A percentile compares a stretch with the other conserved stretches of the same genome.
Evolutionary conservation across 1,139 yeast species (phyloP).

Genomic region (Arxiozyma heterogenica): DNA sequence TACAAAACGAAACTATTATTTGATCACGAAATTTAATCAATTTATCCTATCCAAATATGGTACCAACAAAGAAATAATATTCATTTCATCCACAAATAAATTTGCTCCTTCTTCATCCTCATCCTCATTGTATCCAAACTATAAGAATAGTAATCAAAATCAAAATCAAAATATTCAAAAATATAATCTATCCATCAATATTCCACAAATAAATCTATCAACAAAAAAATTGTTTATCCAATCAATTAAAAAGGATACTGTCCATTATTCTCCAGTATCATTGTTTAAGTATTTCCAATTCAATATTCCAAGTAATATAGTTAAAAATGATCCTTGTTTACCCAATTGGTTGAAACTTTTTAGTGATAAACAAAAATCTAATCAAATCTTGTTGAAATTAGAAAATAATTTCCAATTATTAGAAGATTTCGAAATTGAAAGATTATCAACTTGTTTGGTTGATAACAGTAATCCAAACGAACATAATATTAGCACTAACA

Average conservation of each 20-base stretch:
- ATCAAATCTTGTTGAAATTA: slow-evolving; percentile 31
- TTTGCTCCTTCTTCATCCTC: neutral
- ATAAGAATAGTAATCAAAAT: neutral
- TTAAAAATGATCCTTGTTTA: slow-evolving; percentile 22
- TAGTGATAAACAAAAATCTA: slow-evolving; percentile 31
- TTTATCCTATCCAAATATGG: slow-evolving; percentile 5
- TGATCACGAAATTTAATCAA: slow-evolving; percentile 22
- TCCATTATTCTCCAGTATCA: slow-evolving; percentile 34
- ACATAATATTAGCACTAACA: neutral
- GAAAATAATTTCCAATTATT: slow-evolving; percentile 42
- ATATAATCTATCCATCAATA: slow-evolving; percentile 20
- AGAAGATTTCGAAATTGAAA: slow-evolving; percentile 44
- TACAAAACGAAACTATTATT: slow-evolving; percentile 15
- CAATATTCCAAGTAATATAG: slow-evolving; percentile 20
- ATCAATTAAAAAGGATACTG: slow-evolving; percentile 32
- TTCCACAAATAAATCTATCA: slow-evolving; percentile 16
- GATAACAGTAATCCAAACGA: no score
- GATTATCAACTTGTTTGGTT: slow-evolving; percentile 34
- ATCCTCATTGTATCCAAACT: neutral
- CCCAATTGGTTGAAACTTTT: slow-evolving; percentile 45
- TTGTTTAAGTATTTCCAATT: slow-evolving; percentile 23
- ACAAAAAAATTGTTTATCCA: slow-evolving; percentile 26
- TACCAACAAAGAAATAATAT: slow-evolving; percentile 1
- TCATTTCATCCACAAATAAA: neutral
- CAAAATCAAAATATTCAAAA: neutral